Percentiles rank a stretch among this genome's conserved stretches.
phyloP scores from a whole-genome alignment of 371 early-diverging fungal species.

The Gilbertella persicaria region DNA sequence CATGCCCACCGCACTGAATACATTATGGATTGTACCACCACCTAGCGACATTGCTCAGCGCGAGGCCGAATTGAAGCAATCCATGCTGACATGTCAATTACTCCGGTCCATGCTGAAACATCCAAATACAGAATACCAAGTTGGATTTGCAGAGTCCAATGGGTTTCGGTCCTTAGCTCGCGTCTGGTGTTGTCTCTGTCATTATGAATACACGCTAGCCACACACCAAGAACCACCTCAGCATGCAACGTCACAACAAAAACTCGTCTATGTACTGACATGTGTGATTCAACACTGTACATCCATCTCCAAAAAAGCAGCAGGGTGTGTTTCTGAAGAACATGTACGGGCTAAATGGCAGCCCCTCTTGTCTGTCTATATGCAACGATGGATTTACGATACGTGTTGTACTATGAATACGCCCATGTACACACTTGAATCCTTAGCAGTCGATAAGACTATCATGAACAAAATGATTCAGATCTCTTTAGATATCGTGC shows the following conservation, averaged over 20 bases:
- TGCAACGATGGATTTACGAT: constrained; percentile 9
- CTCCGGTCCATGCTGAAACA: constrained; percentile 7
- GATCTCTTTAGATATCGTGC: not conserved
- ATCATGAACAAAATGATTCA: constrained; percentile 2
- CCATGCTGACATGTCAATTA: not conserved
- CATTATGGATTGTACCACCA: not conserved
- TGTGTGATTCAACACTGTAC: constrained; percentile 1
- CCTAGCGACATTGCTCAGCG: not conserved
- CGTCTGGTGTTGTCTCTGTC: not conserved
- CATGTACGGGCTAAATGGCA: constrained; percentile 3
- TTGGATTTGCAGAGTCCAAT: constrained; percentile 1
- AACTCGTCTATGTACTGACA: constrained; percentile 4
- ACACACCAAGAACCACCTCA: not conserved
- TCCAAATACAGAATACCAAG: not conserved
- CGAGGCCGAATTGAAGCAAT: constrained; percentile 1
- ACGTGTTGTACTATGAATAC: constrained; percentile 12
- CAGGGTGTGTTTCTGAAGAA: not conserved
- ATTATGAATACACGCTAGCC: not conserved
- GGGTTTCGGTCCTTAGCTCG: not conserved
- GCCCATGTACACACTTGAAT: not conserved
- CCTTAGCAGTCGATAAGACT: constrained; percentile 2
- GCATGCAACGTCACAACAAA: not conserved
- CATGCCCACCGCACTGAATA: not conserved
- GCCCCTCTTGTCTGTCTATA: not conserved
- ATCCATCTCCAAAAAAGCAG: not conserved